Evolutionary conservation across 192 early-diverging fungal genomes (phyloP).

Genomic region (Dimargaris verticillata): DNA sequence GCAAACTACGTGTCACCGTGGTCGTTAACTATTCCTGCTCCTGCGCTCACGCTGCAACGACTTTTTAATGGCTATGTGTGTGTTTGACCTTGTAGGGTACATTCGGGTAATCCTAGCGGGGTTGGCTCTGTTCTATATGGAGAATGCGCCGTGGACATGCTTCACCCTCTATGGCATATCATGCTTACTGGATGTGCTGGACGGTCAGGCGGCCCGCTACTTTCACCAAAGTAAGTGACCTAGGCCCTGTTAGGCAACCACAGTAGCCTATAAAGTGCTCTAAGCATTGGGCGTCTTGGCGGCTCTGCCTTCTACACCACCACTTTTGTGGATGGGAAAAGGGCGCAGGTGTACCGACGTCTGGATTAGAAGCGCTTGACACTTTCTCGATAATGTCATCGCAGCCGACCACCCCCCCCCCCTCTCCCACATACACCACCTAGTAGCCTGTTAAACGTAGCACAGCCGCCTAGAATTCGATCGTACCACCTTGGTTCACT

Average conservation of each 20-base stretch:
- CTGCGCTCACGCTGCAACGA: neutral
- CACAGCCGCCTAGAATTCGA: neutral
- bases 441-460: neutral
- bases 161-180: conserved; percentile 70
- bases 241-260: neutral
- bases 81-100: conserved; percentile 42
- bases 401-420: too few relatives aligned
- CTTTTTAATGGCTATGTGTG: neutral
- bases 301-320: neutral
- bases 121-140: conserved; percentile 61
- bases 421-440: neutral
- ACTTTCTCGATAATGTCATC: too few relatives aligned
- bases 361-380: too few relatives aligned
- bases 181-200: conserved; percentile 84
- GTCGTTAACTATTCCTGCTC: neutral
- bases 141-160: conserved; percentile 46
- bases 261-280: too few relatives aligned
- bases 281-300: too few relatives aligned
- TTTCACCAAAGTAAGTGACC: conserved; percentile 68
- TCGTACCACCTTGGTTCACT: neutral
- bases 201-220: conserved; percentile 88
- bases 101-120: conserved; percentile 62
- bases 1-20: neutral
- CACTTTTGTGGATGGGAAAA: neutral
- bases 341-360: too few relatives aligned